Evolutionary conservation across 2,329 filamentous ascomycete genomes (phyloP).

Genomic region (Conoideocrella luteorostrata): DNA sequence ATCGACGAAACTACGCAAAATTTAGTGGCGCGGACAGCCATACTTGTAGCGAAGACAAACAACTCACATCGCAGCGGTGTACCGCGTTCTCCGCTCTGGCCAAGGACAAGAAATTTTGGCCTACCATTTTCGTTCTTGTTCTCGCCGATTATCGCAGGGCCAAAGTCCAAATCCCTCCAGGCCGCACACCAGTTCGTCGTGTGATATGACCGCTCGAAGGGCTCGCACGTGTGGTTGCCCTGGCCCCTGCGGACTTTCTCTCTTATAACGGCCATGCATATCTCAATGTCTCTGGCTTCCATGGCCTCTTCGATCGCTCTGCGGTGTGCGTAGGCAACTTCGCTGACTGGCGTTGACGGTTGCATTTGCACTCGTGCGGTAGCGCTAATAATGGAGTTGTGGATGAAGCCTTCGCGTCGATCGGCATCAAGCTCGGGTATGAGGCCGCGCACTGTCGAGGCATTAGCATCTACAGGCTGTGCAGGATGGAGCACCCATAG

Average conservation of each 20-base stretch:
- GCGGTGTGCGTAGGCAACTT: conserved; percentile 4
- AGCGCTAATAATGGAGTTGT: not conserved
- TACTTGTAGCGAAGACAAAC: too few species aligned
- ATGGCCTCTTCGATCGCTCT: not conserved
- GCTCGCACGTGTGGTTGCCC: conserved; percentile 2
- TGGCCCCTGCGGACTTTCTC: conserved; percentile 5
- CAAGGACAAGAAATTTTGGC: conserved; percentile 4
- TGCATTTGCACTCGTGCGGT: not conserved
- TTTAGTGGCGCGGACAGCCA: too few species aligned
- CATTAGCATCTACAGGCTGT: too few species aligned
- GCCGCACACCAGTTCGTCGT: conserved; percentile 6
- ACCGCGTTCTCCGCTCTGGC: not conserved
- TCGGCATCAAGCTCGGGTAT: not conserved
- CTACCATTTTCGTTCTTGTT: not conserved
- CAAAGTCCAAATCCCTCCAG: conserved; percentile 5
- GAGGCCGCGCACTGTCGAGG: conserved; percentile 1
- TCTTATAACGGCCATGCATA: not conserved
- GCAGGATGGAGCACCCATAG: too few species aligned
- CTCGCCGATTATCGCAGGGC: not conserved
- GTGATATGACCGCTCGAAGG: not conserved
- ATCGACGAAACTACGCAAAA: not conserved
- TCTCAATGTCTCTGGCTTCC: not conserved
- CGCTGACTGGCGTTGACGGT: not conserved
- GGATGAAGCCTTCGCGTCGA: not conserved
- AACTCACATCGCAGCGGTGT: not conserved